These are phyloP conservation scores for Asterella californica DNA, from an alignment of 225 moss, liverwort and hornwort species.

Conservation along the genomic window DNA sequence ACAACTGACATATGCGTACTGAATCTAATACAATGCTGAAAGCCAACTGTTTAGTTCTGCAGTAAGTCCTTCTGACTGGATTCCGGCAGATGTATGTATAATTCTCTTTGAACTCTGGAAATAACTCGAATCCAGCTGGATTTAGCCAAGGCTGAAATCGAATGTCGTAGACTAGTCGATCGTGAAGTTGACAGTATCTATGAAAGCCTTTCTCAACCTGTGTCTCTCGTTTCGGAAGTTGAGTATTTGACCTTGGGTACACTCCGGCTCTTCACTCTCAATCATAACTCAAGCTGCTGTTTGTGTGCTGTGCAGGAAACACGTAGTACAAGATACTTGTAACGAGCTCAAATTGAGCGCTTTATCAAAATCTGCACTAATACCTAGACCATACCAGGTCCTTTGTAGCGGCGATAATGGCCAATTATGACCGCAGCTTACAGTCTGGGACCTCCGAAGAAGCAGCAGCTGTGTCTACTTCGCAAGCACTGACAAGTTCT, in stretches of 20 bases:
- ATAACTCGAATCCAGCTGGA: background rate
- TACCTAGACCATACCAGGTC: background rate
- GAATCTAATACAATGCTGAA: background rate
- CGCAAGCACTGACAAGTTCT: constrained; percentile 8
- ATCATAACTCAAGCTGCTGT: background rate
- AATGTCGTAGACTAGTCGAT: background rate
- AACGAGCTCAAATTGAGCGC: background rate
- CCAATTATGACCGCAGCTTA: background rate
- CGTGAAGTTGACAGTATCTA: background rate
- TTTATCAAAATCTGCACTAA: background rate
- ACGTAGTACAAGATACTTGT: background rate
- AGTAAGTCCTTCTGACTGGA: background rate
- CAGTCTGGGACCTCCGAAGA: background rate
- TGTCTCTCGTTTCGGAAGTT: background rate
- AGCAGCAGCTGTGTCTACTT: constrained; percentile 1
- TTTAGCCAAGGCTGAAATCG: background rate
- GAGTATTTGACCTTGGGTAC: background rate
- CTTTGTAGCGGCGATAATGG: background rate
- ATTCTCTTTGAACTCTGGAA: background rate
- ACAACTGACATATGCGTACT: background rate
- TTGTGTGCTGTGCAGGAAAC: constrained; percentile 1
- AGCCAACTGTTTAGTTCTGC: background rate
- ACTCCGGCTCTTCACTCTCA: background rate
- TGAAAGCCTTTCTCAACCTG: background rate
- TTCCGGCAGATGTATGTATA: background rate